These are phyloP conservation scores for Gautieria morchelliformis DNA, from an alignment of 768 basidiomycete species.

Conservation along the genomic window DNA sequence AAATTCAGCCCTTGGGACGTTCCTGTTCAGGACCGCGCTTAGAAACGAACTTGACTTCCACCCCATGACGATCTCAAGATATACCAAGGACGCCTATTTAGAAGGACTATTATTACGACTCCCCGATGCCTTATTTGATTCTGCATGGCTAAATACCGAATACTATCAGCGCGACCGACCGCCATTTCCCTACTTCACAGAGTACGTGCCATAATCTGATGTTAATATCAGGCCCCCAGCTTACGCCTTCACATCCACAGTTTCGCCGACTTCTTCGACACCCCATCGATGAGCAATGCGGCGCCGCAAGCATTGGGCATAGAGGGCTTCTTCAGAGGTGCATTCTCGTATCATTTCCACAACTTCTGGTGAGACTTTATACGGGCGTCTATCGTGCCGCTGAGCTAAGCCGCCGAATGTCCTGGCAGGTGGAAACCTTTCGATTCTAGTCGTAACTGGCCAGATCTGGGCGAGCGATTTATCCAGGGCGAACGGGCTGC, in stretches of 20 bases:
- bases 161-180: slow-evolving; percentile 86
- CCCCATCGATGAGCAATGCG: slow-evolving; percentile 60
- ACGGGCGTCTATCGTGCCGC: not conserved
- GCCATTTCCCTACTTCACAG: slow-evolving; percentile 87
- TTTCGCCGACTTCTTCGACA: slow-evolving; percentile 84
- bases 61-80: slow-evolving; percentile 88
- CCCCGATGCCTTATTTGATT: slow-evolving; percentile 93
- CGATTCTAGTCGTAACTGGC: slow-evolving; percentile 88
- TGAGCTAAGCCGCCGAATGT: not conserved
- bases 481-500: slow-evolving; percentile 62
- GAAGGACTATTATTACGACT: slow-evolving; percentile 78
- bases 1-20: slow-evolving; percentile 81
- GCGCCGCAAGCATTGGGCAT: slow-evolving; percentile 85
- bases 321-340: slow-evolving; percentile 92
- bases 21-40: slow-evolving; percentile 89
- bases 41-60: slow-evolving; percentile 95
- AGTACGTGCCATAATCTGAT: slow-evolving; percentile 35
- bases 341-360: slow-evolving; percentile 95
- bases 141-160: slow-evolving; percentile 94
- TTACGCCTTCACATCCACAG: slow-evolving; percentile 28
- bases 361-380: slow-evolving; percentile 64
- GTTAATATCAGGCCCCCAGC: slow-evolving; percentile 1
- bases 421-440: slow-evolving; percentile 69
- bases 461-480: slow-evolving; percentile 82
- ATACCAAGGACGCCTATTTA: slow-evolving; percentile 80